Base-by-base conservation (phyloP, 441 rosid genomes). In the Erysimum pusillum region DNA sequence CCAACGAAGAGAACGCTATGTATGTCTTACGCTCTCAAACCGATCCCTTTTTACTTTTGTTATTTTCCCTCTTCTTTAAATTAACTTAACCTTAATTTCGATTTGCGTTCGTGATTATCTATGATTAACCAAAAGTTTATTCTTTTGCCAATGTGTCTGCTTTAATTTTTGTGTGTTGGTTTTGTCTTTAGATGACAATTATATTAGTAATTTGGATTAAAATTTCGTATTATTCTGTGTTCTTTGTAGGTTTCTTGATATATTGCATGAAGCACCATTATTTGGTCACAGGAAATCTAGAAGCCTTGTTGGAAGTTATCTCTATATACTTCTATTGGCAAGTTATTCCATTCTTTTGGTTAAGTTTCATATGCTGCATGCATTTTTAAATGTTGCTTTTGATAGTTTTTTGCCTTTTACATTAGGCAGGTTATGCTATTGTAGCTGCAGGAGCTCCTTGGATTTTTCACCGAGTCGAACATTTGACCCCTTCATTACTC, bases 221-320 rank as follows among this genome's bases (percentile, higher is more conserved):
- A 38, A 36, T 17, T 52, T 74, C 13, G 11, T 7, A 5, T 25
- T 35, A 9, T 5, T n/a, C 15, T 57, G 15, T 66, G 31, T 58
- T 57, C 1, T 36, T 75, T 28, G 32, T 64, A 89, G 97, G 85
- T 91, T 91, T 59, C 87, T 88, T 31, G 94, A 91, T 76, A 91
- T 91, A 77, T 81, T 91, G 63, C 91, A 89, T 52, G 97, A 91
- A 76, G 94, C 97, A 75, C 93, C 97, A 48, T 77, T 91, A 39
- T 85, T 89, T 12, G 94, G 91, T 82, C 90, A 87, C 78, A 80
- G 94, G 80, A 91, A 91, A 84, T 87, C 89, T 32, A 85, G 90
- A 73, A 84, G 88, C 61, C 65, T 91, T 71, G 78, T 87, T 69
- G 93, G 94, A 54, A 78, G 81, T 45, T 78, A 73, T 31, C 67